phyloP scores from a whole-genome alignment of 1,139 yeast species.

The Tardiomyces blankii region DNA sequence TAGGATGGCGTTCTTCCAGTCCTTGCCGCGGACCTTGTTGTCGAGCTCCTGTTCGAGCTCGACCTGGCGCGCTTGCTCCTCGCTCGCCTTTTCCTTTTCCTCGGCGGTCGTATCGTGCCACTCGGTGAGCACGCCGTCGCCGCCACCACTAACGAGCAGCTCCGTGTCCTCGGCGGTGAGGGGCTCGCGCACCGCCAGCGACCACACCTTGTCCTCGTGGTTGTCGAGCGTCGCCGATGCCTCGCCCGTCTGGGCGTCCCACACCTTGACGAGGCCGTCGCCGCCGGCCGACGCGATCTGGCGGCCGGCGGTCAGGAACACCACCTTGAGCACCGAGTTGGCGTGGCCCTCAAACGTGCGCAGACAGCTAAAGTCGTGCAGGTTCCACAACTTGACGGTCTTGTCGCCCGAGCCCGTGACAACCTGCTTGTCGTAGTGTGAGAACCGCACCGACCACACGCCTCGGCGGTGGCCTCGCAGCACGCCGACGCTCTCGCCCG shows the following conservation, averaged over 20 bases:
- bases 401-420: slow-evolving; percentile 88
- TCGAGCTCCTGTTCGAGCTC: slow-evolving; percentile 83
- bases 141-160: slow-evolving; percentile 76
- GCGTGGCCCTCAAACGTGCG: slow-evolving; percentile 92
- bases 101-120: slow-evolving; percentile 88
- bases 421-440: slow-evolving; percentile 61
- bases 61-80: slow-evolving; percentile 41
- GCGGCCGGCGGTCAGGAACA: slow-evolving; percentile 53
- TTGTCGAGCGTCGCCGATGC: slow-evolving; percentile 74
- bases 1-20: slow-evolving; percentile 83
- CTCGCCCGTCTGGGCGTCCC: slow-evolving; percentile 78
- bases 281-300: slow-evolving; percentile 84
- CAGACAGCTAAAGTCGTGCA: slow-evolving; percentile 60
- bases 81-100: slow-evolving; percentile 38
- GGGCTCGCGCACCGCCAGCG: slow-evolving; percentile 44
- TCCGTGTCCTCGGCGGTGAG: slow-evolving; percentile 39
- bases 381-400: slow-evolving; percentile 80
- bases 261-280: slow-evolving; percentile 82
- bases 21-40: slow-evolving; percentile 56
- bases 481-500: slow-evolving; percentile 79
- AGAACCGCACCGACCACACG: slow-evolving; percentile 82
- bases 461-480: slow-evolving; percentile 89
- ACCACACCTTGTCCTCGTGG: slow-evolving; percentile 94
- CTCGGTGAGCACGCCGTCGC: slow-evolving; percentile 80
- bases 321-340: slow-evolving; percentile 77